phyloP scores from a whole-genome alignment of 805 yeast species.

The Candida chilensis region DNA sequence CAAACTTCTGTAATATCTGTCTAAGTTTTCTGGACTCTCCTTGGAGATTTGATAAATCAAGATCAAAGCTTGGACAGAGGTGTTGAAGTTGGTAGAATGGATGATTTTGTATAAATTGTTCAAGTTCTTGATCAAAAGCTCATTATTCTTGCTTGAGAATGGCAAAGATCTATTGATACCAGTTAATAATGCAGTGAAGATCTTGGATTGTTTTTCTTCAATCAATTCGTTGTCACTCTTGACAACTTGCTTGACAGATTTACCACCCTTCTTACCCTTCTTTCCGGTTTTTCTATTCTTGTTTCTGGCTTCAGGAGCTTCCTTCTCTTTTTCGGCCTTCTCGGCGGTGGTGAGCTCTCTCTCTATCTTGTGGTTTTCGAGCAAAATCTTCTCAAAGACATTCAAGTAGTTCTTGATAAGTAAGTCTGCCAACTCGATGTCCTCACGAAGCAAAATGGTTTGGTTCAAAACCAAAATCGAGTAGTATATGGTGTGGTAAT shows the following conservation, averaged over 20 bases:
- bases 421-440: slow-evolving; percentile 73
- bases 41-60: slow-evolving; percentile 74
- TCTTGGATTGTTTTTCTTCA: slow-evolving; percentile 76
- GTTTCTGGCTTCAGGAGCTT: slow-evolving; percentile 45
- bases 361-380: slow-evolving; percentile 53
- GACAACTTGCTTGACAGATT: slow-evolving; percentile 51
- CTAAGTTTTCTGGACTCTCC: slow-evolving; percentile 45
- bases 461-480: slow-evolving; percentile 85
- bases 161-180: slow-evolving; percentile 97
- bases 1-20: slow-evolving; percentile 77
- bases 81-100: slow-evolving; percentile 88
- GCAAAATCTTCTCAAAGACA: slow-evolving; percentile 73
- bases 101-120: slow-evolving; percentile 84
- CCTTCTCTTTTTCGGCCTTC: slow-evolving; percentile 18
- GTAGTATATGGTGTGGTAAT: slow-evolving; percentile 84
- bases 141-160: slow-evolving; percentile 66
- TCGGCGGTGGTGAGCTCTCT: slow-evolving; percentile 22
- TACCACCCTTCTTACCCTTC: slow-evolving; percentile 84
- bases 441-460: slow-evolving; percentile 75
- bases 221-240: slow-evolving; percentile 55
- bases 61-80: slow-evolving; percentile 86
- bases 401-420: slow-evolving; percentile 80
- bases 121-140: slow-evolving; percentile 65
- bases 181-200: slow-evolving; percentile 85
- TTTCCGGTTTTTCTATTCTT: slow-evolving; percentile 68